Conservation (phyloP, 2,329 filamentous ascomycete species). For the Fusarium sp. region DNA sequence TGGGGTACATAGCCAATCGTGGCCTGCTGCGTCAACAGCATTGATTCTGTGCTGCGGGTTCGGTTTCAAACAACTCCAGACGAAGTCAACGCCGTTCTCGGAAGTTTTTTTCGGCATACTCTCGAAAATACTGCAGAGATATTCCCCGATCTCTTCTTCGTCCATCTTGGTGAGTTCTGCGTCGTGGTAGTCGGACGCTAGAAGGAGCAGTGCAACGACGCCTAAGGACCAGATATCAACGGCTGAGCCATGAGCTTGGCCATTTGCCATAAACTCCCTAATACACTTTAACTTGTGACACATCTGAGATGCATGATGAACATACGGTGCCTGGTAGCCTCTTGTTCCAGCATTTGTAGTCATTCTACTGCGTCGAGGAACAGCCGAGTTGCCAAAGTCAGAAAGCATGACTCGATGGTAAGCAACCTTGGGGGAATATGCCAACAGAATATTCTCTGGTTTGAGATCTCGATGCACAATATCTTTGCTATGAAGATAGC, state of each 20-base stretch:
- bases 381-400: slow-evolving; percentile 61
- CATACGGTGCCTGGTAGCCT: slow-evolving; percentile 60
- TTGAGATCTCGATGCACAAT: slow-evolving; percentile 65
- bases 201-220: slow-evolving; percentile 53
- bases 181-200: slow-evolving; percentile 41
- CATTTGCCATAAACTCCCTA: slow-evolving; percentile 52
- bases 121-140: slow-evolving; percentile 31
- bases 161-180: slow-evolving; percentile 43
- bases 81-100: slow-evolving; percentile 43
- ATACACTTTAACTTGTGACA: slow-evolving; percentile 1
- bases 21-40: slow-evolving; percentile 42
- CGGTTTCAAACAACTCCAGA: slow-evolving; percentile 47
- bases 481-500: slow-evolving; percentile 59
- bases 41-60: slow-evolving; percentile 43
- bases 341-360: slow-evolving; percentile 56
- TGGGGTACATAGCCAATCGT: slow-evolving; percentile 50
- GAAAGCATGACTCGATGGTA: slow-evolving; percentile 60
- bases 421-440: slow-evolving; percentile 54
- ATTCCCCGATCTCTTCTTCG: slow-evolving; percentile 39
- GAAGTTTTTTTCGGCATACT: slow-evolving; percentile 34
- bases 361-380: slow-evolving; percentile 54
- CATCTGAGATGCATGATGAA: not conserved
- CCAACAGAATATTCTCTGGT: slow-evolving; percentile 62
- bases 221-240: slow-evolving; percentile 65
- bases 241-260: slow-evolving; percentile 45